phyloP scores from a whole-genome alignment of 352 stramenopile species.

The Aphanomyces invadans region DNA sequence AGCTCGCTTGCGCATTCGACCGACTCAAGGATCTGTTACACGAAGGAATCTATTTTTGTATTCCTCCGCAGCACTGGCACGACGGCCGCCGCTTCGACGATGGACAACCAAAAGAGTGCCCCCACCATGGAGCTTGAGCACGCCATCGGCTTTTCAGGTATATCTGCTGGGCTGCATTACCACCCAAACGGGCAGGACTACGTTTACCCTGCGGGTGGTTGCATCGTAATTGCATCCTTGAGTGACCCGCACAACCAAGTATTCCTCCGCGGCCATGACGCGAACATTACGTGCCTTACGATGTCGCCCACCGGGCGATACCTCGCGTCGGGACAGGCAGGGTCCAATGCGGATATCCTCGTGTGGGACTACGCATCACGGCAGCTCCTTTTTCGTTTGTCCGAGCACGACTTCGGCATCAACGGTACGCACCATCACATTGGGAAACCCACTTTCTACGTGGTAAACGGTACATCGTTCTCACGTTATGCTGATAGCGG shows the following conservation, averaged over 20 bases:
- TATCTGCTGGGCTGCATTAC: constrained; percentile 79
- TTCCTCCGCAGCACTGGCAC: background rate
- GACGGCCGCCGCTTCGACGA: background rate
- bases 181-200: constrained; percentile 77
- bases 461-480: background rate
- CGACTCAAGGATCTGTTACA: background rate
- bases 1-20: background rate
- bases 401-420: constrained; percentile 88
- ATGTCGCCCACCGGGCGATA: constrained; percentile 68
- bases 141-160: constrained; percentile 84
- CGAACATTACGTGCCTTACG: constrained; percentile 66
- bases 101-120: constrained; percentile 5
- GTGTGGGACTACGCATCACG: constrained; percentile 82
- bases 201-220: constrained; percentile 82
- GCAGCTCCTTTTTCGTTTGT: constrained; percentile 70
- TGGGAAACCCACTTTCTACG: too few species aligned
- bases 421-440: constrained; percentile 14
- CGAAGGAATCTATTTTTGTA: background rate
- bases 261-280: constrained; percentile 81
- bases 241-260: constrained; percentile 72
- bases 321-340: constrained; percentile 79
- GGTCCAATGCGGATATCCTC: constrained; percentile 76
- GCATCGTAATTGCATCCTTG: constrained; percentile 69
- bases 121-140: constrained; percentile 84
- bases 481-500: constrained; percentile 26